Evolutionary conservation across 2,329 filamentous ascomycete species (phyloP), one percentile per base, ranked within the genome.

Genomic region (Verticillium longisporum): DNA sequence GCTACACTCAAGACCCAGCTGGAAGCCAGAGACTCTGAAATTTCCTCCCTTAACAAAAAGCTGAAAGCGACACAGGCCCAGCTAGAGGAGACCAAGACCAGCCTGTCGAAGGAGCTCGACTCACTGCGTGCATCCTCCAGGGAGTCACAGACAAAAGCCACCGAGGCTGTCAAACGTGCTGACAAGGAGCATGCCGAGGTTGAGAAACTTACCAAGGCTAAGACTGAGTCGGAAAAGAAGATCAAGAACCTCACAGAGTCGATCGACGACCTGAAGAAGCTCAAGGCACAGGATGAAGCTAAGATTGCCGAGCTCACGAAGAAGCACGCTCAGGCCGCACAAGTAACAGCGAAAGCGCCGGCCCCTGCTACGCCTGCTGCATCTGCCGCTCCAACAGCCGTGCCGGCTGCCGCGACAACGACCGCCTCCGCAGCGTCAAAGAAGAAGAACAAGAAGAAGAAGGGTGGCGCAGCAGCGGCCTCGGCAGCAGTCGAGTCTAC

Each of bases 381-480:
- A 4, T 21, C 66, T 18, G 55, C 66, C 4, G 63, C 68, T 5
- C 62, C 70, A 1, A 63, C 62, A 9, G 65, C 65, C 38, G 58
- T 70, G 2, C 62, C 73, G 4, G 61, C 72, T 4, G 54, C 73
- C 1, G 58, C 69, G 1, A 38, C 73, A 1, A 37, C 68, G 0
- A 56, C 72, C 1, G 57, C 68, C 4, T 57, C 70, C 1, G 61
- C 69, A 7, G 54, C 68, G 3, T 69, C 69, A 0, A 79, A 79
- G 63, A 84, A 82, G 62, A 94, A 92, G 76, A 96, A 91, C 75
- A 93, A 91, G 74, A 96, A 92, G 66, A 91, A 94, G 79, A 97
- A 96, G 83, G 86, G 84, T 18, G 84, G 81, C 36, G 85, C 83
- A 65, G 73, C 73, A 6, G 72, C 74, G 6, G 74, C 78, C 9